These are phyloP conservation scores for Boletellus emodensis DNA, from an alignment of 768 basidiomycete species.

Conservation along the genomic window DNA sequence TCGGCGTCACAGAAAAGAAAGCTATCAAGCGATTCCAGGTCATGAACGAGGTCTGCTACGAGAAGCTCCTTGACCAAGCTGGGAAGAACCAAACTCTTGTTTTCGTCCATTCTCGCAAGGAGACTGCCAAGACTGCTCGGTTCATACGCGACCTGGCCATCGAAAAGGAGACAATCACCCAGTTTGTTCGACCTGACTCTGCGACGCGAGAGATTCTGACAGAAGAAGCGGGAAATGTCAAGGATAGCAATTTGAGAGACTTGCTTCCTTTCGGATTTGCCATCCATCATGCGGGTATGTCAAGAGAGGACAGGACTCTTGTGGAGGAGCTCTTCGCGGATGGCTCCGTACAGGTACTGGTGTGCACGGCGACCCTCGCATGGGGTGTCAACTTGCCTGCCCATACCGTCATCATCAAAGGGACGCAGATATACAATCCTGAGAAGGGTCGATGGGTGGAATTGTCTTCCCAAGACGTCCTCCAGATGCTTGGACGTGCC, in stretches of 20 bases:
- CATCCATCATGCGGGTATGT: slow-evolving; percentile 98
- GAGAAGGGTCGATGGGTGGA: slow-evolving; percentile 99
- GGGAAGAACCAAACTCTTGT: slow-evolving; percentile 90
- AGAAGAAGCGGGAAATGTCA: slow-evolving; percentile 77
- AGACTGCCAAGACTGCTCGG: slow-evolving; percentile 94
- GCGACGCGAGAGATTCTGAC: slow-evolving; percentile 88
- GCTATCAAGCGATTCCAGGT: slow-evolving; percentile 98
- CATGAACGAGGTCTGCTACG: slow-evolving; percentile 99
- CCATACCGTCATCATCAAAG: slow-evolving; percentile 98
- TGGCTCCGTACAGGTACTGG: slow-evolving; percentile 88
- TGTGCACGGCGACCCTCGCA: slow-evolving; percentile 96
- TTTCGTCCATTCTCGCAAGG: slow-evolving; percentile 98
- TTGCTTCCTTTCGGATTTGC: slow-evolving; percentile 95
- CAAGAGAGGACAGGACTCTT: slow-evolving; percentile 80
- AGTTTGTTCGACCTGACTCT: slow-evolving; percentile 91
- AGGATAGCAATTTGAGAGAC: slow-evolving; percentile 80
- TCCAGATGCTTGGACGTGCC: slow-evolving; percentile 98
- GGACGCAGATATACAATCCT: slow-evolving; percentile 99
- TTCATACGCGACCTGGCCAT: slow-evolving; percentile 94
- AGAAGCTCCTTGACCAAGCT: slow-evolving; percentile 93
- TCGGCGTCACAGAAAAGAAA: slow-evolving; percentile 98
- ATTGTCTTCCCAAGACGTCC: slow-evolving; percentile 89
- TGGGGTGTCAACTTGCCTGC: slow-evolving; percentile 99
- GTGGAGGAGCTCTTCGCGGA: slow-evolving; percentile 95
- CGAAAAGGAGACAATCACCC: slow-evolving; percentile 94